Base-by-base conservation (phyloP, 805 yeast species). In the Tetrapisispora iriomotensis region DNA sequence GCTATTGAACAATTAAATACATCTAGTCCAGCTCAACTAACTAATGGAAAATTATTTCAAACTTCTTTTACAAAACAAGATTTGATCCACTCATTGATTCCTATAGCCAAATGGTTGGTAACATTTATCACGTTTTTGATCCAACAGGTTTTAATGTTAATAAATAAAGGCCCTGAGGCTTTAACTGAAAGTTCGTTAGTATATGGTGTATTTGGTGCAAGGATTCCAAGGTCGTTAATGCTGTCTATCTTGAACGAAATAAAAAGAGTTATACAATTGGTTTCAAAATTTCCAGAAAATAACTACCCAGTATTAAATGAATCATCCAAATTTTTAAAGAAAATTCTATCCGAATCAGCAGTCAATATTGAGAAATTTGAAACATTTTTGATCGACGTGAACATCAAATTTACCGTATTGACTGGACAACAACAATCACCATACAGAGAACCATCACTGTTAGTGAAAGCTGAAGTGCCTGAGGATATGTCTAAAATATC, bases 31-130 rank as follows among this genome's bases (percentile, higher is more conserved):
- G 36, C 46, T 15, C 58, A 50, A 37, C 77, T 76, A 48, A 76
- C 75, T 47, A 74, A 72, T 28, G 66, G 50, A 45, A 73, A 53
- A 36, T 47, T 53, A 25, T 53, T 72, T 34, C 72, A 67, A 43
- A 80, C 76, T 39, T 68, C 77, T 1, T 65, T 72, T 18, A 64
- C 70, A 8, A 66, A 86, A 47, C 79, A 79, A 27, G 87, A 81
- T 48, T 68, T 76, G 44, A 68, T 82, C 3, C 65, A 79, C 48
- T 68, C 76, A 14, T 65, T 78, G 9, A 60, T 84, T n/a, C 96
- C 96, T 0, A 74, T 82, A 29, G 75, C 82, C 8, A 75, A 85
- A 50, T 90, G 96, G 96, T 72, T 84, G 47, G 72, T 85, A 24
- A 96, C 87, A 54, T 74, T 85, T 44, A 67, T 85, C 39, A 75